Percentiles rank a stretch among this genome's conserved stretches.
Evolutionary conservation across 257 asterid genomes (phyloP).

Genomic region (Solanum dulcamara): DNA sequence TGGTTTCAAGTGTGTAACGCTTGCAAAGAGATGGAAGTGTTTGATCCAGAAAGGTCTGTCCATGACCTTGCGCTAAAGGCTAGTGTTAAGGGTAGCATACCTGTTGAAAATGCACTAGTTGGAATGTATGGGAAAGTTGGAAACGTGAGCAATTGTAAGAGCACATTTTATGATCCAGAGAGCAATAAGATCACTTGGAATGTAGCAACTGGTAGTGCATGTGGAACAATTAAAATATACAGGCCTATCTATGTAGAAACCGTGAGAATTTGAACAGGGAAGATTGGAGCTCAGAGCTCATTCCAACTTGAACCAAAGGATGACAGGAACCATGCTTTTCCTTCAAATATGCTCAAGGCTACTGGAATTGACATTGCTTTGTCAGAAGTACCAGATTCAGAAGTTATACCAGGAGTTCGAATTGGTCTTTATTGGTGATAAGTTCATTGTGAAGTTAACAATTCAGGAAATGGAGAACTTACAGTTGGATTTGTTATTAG

Average conservation of each 20-base stretch:
- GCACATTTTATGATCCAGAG: neutral
- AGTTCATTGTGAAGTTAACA: slow-evolving; percentile 74
- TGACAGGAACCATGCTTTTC: neutral
- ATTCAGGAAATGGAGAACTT: slow-evolving; percentile 80
- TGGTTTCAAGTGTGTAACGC: neutral
- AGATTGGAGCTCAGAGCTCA: neutral
- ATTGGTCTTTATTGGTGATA: slow-evolving; percentile 76
- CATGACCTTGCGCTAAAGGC: neutral
- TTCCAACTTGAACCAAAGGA: neutral
- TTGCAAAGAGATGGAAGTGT: neutral
- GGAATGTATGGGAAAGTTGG: neutral
- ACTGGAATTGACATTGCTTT: slow-evolving; percentile 42
- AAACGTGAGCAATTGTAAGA: neutral
- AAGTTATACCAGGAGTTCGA: slow-evolving; percentile 77
- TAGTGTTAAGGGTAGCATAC: neutral
- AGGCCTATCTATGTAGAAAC: neutral
- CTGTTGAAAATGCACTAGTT: neutral
- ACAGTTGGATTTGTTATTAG: slow-evolving; percentile 71
- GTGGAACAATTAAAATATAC: neutral
- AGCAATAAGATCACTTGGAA: neutral
- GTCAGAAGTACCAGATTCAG: slow-evolving; percentile 78
- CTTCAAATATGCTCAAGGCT: neutral
- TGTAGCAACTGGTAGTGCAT: neutral
- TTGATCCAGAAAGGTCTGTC: neutral
- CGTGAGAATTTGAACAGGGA: neutral